Percentiles rank a stretch among this genome's conserved stretches.
Evolutionary conservation across 2,329 filamentous ascomycete genomes (phyloP).

Genomic region (Akanthomyces muscarius): DNA sequence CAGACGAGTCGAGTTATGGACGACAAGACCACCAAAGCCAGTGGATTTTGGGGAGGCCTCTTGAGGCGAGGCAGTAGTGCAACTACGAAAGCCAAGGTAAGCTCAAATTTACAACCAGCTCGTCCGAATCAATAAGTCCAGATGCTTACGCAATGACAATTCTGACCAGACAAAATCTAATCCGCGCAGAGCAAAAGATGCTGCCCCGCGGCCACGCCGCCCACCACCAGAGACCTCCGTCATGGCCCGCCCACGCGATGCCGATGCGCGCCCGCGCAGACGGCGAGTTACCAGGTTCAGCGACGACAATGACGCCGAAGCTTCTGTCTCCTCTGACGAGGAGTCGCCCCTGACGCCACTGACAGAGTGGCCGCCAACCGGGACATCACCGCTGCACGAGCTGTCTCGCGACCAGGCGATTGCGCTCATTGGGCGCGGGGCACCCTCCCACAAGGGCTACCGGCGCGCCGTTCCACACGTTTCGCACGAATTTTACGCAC

Average conservation of each 20-base stretch:
- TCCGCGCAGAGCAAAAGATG: background rate
- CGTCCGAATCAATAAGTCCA: background rate
- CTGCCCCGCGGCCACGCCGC: background rate
- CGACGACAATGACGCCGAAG: background rate
- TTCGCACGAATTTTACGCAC: constrained; percentile 50
- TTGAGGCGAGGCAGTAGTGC: constrained; percentile 44
- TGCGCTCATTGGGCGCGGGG: constrained; percentile 55
- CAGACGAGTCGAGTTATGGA: constrained; percentile 22
- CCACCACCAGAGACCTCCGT: constrained; percentile 8
- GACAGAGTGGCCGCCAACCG: constrained; percentile 55
- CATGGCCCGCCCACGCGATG: constrained; percentile 6
- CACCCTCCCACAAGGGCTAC: constrained; percentile 53
- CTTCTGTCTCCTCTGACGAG: background rate
- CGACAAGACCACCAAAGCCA: constrained; percentile 35
- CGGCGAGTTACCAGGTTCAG: constrained; percentile 5
- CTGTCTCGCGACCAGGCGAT: constrained; percentile 52
- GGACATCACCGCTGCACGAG: constrained; percentile 45
- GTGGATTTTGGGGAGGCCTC: constrained; percentile 45
- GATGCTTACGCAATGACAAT: background rate
- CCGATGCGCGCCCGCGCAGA: constrained; percentile 2
- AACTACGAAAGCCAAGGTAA: constrained; percentile 27
- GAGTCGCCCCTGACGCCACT: constrained; percentile 30
- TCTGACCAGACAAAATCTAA: background rate
- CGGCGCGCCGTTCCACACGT: constrained; percentile 51
- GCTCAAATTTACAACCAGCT: background rate